Percentiles rank a stretch among this genome's conserved stretches.
Conservation (phyloP, 306 rosid species). For the Vigna angularis region DNA sequence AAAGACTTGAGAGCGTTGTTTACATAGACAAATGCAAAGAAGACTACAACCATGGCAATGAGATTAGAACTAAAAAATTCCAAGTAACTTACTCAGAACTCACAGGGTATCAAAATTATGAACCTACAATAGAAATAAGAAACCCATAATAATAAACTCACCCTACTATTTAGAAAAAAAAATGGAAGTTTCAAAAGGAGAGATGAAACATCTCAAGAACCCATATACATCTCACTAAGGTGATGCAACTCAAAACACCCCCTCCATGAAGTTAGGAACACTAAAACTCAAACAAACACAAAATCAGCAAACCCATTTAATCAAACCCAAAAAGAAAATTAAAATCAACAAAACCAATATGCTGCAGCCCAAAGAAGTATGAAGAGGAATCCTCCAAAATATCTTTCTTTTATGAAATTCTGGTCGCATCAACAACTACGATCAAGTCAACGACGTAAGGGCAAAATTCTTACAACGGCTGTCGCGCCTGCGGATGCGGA, state of each 20-base stretch:
- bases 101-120: not conserved
- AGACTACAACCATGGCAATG: not conserved
- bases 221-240: not conserved
- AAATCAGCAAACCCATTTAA: not conserved
- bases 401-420: not conserved
- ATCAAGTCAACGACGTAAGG: not conserved
- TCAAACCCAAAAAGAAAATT: not conserved
- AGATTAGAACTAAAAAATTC: not conserved
- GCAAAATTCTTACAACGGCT: not conserved
- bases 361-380: not conserved
- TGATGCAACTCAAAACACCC: not conserved
- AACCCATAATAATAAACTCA: not conserved
- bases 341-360: not conserved
- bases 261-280: not conserved
- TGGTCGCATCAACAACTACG: not conserved
- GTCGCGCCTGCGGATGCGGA: no score
- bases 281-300: not conserved
- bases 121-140: not conserved
- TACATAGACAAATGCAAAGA: not conserved
- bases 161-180: not conserved
- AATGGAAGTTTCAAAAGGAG: not conserved
- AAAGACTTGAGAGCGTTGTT: not conserved
- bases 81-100: not conserved
- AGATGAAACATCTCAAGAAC: not conserved
- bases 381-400: not conserved